Conservation (phyloP, 2,329 filamentous ascomycete genomes). For the Fusarium circinatum region DNA sequence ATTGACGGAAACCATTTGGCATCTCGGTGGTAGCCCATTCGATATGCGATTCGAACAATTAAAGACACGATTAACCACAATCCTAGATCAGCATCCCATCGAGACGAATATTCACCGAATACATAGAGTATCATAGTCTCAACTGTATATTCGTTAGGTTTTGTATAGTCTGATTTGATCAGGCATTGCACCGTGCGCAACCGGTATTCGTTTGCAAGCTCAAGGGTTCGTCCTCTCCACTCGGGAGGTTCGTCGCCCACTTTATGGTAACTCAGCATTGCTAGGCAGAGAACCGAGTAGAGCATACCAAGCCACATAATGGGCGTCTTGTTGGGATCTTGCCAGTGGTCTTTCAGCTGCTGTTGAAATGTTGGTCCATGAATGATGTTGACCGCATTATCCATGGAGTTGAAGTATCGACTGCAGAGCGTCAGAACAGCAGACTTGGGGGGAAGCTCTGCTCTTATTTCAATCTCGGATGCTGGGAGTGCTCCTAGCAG, state of each 20-base stretch:
- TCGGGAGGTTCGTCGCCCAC: slow-evolving; percentile 83
- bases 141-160: slow-evolving; percentile 78
- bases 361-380: slow-evolving; percentile 88
- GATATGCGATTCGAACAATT: slow-evolving; percentile 67
- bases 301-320: slow-evolving; percentile 83
- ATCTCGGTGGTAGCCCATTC: slow-evolving; percentile 83
- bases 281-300: slow-evolving; percentile 80
- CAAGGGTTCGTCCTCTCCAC: slow-evolving; percentile 73
- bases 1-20: slow-evolving; percentile 78
- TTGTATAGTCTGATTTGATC: slow-evolving; percentile 79
- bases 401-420: slow-evolving; percentile 88
- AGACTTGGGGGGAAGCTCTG: slow-evolving; percentile 81
- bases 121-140: slow-evolving; percentile 81
- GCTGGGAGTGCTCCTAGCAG: slow-evolving; percentile 79
- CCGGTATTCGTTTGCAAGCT: slow-evolving; percentile 72
- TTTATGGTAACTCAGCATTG: slow-evolving; percentile 81
- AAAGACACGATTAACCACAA: slow-evolving; percentile 68
- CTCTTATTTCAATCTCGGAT: slow-evolving; percentile 79
- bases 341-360: slow-evolving; percentile 73
- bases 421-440: slow-evolving; percentile 86
- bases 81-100: slow-evolving; percentile 78
- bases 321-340: slow-evolving; percentile 75
- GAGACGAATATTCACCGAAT: slow-evolving; percentile 78
- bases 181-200: slow-evolving; percentile 81
- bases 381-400: slow-evolving; percentile 76